These are phyloP conservation scores for Blastocystis sp. DNA, from an alignment of 352 stramenopile genomes.

Conservation along the genomic window DNA sequence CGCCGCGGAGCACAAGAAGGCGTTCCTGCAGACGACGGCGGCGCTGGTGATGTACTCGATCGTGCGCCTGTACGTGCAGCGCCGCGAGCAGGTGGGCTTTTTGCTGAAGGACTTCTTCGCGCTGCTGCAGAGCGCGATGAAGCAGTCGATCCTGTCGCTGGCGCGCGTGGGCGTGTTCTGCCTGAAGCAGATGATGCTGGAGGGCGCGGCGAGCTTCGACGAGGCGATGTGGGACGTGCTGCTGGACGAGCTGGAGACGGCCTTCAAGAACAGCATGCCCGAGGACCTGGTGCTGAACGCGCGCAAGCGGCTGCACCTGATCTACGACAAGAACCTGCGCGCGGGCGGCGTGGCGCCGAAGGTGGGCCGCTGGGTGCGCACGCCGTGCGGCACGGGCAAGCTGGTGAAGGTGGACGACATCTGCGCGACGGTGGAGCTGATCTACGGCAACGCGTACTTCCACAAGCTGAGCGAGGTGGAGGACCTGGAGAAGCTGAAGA, in stretches of 20 bases:
- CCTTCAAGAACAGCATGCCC: conserved; percentile 58
- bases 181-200: conserved; percentile 67
- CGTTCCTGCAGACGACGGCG: conserved; percentile 51
- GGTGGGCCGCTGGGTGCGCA: conserved; percentile 53
- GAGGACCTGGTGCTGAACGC: conserved; percentile 53
- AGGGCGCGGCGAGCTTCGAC: conserved; percentile 39
- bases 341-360: conserved; percentile 57
- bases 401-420: conserved; percentile 62
- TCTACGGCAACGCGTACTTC: conserved; percentile 66
- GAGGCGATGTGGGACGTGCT: conserved; percentile 61
- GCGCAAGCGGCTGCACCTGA: conserved; percentile 65
- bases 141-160: conserved; percentile 70
- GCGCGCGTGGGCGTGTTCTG: conserved; percentile 70
- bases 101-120: conserved; percentile 68
- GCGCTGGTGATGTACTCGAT: conserved; percentile 69
- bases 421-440: conserved; percentile 65
- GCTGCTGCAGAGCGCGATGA: conserved; percentile 69
- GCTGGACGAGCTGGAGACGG: conserved; percentile 54
- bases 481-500: conserved; percentile 69
- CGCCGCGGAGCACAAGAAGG: conserved; percentile 38
- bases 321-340: conserved; percentile 68
- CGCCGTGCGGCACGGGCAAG: conserved; percentile 56
- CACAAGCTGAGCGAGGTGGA: conserved; percentile 68
- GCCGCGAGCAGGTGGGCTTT: conserved; percentile 50
- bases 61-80: conserved; percentile 67